Base-by-base conservation (phyloP, 148 eudicot species). In the Camellia sinensis region DNA sequence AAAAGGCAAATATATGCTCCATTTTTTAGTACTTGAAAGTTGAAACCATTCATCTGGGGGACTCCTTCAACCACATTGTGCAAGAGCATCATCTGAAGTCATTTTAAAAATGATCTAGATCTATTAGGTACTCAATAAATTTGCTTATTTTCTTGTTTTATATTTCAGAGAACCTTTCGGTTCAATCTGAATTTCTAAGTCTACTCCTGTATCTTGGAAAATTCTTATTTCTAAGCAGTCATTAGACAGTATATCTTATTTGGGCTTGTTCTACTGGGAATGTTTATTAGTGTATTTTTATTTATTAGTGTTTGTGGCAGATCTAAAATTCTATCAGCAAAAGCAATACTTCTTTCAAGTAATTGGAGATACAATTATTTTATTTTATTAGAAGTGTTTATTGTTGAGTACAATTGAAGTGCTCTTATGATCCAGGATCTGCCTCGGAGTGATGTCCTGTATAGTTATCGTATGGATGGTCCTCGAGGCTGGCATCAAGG, bases 401-500 rank as follows among this genome's bases (percentile, higher is more conserved):
- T 19, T 41, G n/a, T 69, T 68, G n/a, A 15, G 22, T 48, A 12
- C 53, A 17, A 21, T 41, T 75, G 56, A 77, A 69, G 43, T 56
- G 41, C 19, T 62, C 46, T 60, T 67, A 19, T 62, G 67, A 45
- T 86, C 78, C 82, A 94, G 99, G 97, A 86, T 82, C 81, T 97
- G 69, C 93, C 97, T 10, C 87, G 79, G 67, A 91, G 89, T 56
- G 75, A 82, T 70, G 94, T 97, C 82, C 89, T 90, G 15, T 97
- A 97, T 87, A 96, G 98, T 79, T 97, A 97, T 79, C 90, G 89
- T 59, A 75, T 97, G 11, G 93, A 94, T 85, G 99, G 99, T 86
- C 96, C 98, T 81, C 87, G 65, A 86, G 92, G 85, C 80, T 91
- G 95, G 98, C 80, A 77, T 81, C 90, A 90, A 84, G 99, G 99